phyloP scores from a whole-genome alignment of 177 flowering plant genomes.

The Telopea speciosissima region DNA sequence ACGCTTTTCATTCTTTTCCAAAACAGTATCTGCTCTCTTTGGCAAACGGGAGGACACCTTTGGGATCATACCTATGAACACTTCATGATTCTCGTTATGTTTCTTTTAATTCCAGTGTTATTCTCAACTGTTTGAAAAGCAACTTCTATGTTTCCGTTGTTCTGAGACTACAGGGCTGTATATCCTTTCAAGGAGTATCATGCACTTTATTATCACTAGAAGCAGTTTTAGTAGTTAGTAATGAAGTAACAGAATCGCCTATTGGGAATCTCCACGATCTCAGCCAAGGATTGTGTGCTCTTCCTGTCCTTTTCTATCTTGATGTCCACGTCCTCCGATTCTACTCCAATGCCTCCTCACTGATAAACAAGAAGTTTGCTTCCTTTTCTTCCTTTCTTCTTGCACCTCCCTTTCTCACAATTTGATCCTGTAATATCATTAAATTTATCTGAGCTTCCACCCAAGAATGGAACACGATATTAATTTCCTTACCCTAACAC shows the following conservation, averaged over 20 bases:
- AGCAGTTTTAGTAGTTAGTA: neutral
- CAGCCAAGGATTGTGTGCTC: conserved; percentile 3
- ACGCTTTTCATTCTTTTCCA: neutral
- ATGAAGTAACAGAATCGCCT: neutral
- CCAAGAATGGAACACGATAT: neutral
- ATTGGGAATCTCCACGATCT: neutral
- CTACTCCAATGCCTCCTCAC: neutral
- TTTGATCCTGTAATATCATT: neutral
- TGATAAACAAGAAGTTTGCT: neutral
- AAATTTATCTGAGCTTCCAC: neutral
- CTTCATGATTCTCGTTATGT: conserved; percentile 4
- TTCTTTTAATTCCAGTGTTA: neutral
- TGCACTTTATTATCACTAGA: neutral
- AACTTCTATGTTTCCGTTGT: neutral
- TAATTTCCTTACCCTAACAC: neutral
- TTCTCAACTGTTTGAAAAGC: conserved; percentile 3
- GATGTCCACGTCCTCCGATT: neutral
- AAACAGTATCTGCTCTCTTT: neutral
- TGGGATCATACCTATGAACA: neutral
- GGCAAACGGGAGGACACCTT: neutral
- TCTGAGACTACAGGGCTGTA: no score
- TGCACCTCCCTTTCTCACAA: neutral
- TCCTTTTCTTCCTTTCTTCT: neutral
- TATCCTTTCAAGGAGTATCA: neutral
- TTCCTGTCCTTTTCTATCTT: neutral